These are phyloP conservation scores for Euphorbia tirucalli DNA, from an alignment of 345 rosid genomes.

Conservation along the genomic window DNA sequence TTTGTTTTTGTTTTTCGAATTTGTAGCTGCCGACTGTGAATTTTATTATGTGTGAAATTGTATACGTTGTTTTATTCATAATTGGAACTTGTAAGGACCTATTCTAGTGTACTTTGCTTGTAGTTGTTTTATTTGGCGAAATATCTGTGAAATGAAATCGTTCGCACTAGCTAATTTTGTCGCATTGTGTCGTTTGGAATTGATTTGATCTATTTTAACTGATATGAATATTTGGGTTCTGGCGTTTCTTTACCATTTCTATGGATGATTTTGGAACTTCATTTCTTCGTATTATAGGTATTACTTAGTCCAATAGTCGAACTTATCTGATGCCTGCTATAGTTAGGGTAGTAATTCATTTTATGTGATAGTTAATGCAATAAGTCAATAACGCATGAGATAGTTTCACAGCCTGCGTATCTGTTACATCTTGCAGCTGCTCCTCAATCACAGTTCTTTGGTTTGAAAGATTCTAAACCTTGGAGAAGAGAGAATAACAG, in stretches of 20 bases:
- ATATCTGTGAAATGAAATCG: background rate
- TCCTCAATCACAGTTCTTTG: constrained; percentile 48
- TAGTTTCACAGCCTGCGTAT: background rate
- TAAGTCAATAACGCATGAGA: background rate
- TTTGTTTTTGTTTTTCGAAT: background rate
- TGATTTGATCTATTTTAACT: background rate
- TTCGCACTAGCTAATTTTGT: background rate
- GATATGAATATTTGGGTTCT: too few species aligned
- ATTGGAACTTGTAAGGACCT: background rate
- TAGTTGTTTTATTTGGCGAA: background rate
- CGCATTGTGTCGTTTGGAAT: background rate
- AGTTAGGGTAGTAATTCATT: background rate
- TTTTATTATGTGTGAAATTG: background rate
- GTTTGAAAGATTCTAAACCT: constrained; percentile 43
- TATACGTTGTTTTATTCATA: background rate
- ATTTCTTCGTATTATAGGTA: too few species aligned
- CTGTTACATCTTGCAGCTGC: constrained; percentile 40
- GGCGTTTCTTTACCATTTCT: too few species aligned
- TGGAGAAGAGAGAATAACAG: constrained; percentile 45
- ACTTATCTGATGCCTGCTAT: background rate
- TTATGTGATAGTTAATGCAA: background rate
- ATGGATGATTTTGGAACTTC: too few species aligned
- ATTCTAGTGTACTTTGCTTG: background rate
- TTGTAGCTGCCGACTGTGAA: background rate
- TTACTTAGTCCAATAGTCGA: too few species aligned